Conservation (phyloP, 1,284 basidiomycete species). For the Moniliophthora roreri region DNA sequence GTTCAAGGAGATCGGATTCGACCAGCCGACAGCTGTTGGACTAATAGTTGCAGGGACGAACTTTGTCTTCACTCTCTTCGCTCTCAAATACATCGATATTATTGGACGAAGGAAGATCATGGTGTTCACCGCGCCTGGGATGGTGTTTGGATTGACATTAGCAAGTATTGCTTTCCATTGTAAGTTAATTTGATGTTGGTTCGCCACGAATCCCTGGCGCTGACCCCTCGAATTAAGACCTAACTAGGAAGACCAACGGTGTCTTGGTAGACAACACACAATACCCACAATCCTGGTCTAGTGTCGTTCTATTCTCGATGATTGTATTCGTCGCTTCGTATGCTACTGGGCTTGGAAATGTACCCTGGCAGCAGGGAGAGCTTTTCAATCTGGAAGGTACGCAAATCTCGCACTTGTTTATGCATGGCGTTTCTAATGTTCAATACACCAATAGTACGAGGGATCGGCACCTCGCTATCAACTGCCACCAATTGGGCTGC, state of each 20-base stretch:
- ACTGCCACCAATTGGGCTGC: slow-evolving; percentile 82
- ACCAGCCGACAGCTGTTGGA: slow-evolving; percentile 79
- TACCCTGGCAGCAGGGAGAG: slow-evolving; percentile 89
- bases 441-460: slow-evolving; percentile 53
- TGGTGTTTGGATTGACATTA: slow-evolving; percentile 71
- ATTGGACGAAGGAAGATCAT: slow-evolving; percentile 79
- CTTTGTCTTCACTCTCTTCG: slow-evolving; percentile 80
- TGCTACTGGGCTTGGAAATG: slow-evolving; percentile 74
- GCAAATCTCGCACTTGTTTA: too few species aligned
- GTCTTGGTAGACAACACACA: slow-evolving; percentile 60
- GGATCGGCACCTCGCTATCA: slow-evolving; percentile 78
- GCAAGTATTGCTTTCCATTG: slow-evolving; percentile 78
- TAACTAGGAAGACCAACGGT: slow-evolving; percentile 70
- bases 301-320: slow-evolving; percentile 76
- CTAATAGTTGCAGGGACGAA: slow-evolving; percentile 80
- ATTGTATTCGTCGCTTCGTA: slow-evolving; percentile 83
- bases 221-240: slow-evolving; percentile 41
- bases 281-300: slow-evolving; percentile 67
- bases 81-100: slow-evolving; percentile 80
- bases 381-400: slow-evolving; percentile 73
- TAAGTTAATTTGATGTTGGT: slow-evolving; percentile 33
- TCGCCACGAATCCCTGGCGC: not conserved
- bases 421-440: too few species aligned
- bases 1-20: slow-evolving; percentile 79
- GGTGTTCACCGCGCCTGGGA: slow-evolving; percentile 75